A percentile compares a stretch with the other conserved stretches of the same genome.
These are phyloP conservation scores for Pachysandra terminalis DNA, from an alignment of 164 flowering plant genomes.

Conservation along the genomic window DNA sequence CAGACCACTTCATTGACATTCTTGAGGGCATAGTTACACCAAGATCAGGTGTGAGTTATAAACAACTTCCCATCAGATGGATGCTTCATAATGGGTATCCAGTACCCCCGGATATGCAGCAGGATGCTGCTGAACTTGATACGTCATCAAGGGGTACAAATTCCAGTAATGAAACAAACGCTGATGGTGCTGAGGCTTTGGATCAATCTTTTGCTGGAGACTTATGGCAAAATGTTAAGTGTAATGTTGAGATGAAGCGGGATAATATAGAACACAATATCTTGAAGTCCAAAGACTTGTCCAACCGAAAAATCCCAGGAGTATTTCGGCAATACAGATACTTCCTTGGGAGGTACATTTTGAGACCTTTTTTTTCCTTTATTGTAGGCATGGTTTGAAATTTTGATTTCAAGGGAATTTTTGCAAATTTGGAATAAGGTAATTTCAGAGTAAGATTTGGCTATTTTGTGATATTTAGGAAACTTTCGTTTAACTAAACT, in stretches of 20 bases:
- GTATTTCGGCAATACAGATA: slow-evolving; percentile 58
- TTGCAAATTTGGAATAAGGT: too few relatives aligned
- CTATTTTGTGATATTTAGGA: too few relatives aligned
- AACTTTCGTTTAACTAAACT: too few relatives aligned
- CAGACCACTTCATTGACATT: slow-evolving; percentile 95
- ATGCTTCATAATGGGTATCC: slow-evolving; percentile 93
- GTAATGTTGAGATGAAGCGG: slow-evolving; percentile 45
- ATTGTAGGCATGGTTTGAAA: not conserved
- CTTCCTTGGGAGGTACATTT: slow-evolving; percentile 81
- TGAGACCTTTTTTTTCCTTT: not conserved
- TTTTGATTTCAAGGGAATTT: too few relatives aligned
- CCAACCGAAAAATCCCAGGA: slow-evolving; percentile 65
- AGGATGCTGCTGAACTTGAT: slow-evolving; percentile 35
- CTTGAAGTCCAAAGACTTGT: slow-evolving; percentile 53
- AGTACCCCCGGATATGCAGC: slow-evolving; percentile 81
- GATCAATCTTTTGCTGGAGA: slow-evolving; percentile 75
- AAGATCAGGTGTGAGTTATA: slow-evolving; percentile 36
- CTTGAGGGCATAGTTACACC: slow-evolving; percentile 85
- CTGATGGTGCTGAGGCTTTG: slow-evolving; percentile 23
- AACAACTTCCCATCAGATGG: slow-evolving; percentile 93
- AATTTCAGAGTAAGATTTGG: too few relatives aligned
- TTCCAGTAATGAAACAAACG: slow-evolving; percentile 30
- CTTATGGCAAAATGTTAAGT: slow-evolving; percentile 72
- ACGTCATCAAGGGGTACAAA: slow-evolving; percentile 33
- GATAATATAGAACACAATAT: slow-evolving; percentile 55